Evolutionary conservation across 306 rosid genomes (phyloP), one percentile per base, ranked within the genome.

Genomic region (Sicyos edulis): DNA sequence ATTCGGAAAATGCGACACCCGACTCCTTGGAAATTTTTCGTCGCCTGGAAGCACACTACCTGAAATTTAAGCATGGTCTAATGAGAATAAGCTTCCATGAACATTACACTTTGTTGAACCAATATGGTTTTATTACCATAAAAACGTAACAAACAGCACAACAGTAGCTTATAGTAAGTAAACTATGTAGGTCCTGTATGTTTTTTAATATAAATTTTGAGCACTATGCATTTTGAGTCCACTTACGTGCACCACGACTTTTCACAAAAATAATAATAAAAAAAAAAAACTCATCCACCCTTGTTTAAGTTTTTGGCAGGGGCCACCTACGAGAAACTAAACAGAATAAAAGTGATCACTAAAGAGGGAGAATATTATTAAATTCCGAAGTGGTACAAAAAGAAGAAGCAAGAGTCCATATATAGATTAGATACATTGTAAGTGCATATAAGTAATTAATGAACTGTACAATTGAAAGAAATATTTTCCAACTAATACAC

Each of bases 21-120:
- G 13, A 54, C 76, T 77, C 85, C 87, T 13, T 14, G 61, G 22
- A 83, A 71, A 47, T 75, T 79, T 57, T 78, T 92, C 1, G 89
- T 88, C 32, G 78, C 67, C 74, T 86, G 79, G 60, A 82, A 83
- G 86, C 84, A 81, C 13, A 86, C n/a, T 49, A 79, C 82, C 98
- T 92, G 75, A 17, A 34, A 49, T 63, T 1, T 1, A 57, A 59
- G 70, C n/a, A 62, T 54, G 7, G 19, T 71, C 44, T 34, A 58
- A 70, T 64, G 57, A 62, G 68, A 68, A 65, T 15, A 65, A 76
- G 55, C 14, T 54, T 71, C 40, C 51, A 34, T 14, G 42, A 15
- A 49, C 44, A 44, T 20, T 44, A 19, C 11, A 21, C 17, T 45
- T 10, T 65, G 54, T 20, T 7, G 34, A 10, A 54, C 54, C 71